Base-by-base conservation (phyloP, 192 early-diverging fungal genomes). In the Linnemannia elongata region DNA sequence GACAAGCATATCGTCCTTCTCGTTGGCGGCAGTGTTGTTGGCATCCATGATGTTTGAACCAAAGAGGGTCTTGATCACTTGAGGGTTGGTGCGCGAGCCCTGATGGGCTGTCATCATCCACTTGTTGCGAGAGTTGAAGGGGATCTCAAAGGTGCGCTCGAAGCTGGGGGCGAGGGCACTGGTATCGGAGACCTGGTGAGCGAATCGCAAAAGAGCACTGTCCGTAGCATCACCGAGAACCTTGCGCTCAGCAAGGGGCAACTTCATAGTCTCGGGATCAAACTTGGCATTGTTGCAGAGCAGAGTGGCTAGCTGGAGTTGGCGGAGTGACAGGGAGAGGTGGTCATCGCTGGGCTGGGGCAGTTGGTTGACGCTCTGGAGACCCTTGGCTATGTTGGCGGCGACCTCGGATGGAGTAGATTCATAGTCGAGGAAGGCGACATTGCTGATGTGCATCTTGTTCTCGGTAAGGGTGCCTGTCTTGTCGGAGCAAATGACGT, bases 151-250 rank as follows among this genome's bases (percentile, higher is more conserved):
- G 4, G 92, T 86, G 0, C 84, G 79, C 69, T 92, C 81, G 66
- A 88, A 83, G 49, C 82, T 73, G 0, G 41, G 12, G 9, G 73
- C 20, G 38, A 77, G 74, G 17, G 55, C 41, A 88, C 96, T 96
- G 5, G 55, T 63, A 17, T 79, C 74, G 17, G 60, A 70, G 36
- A 74, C 39, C 15, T 74, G 47, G 2, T 92, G 92, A 13, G 93
- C 89, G 83, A 96, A 96, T 9, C 94, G 91, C 33, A 98, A 89
- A 3, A 99, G 84, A 10, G 96, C 97, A 55, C 90, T 89, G 82
- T 98, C 98, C 9, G 97, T 99, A 30, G 96, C 93, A 90, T 99
- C 97, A 35, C 98, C 98, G 42, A 90, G 82, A 68, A 94, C 87
- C 13, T 66, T 88, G 39, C 96, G 93, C 70, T 96, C 92, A 0